phyloP scores from a whole-genome alignment of 2,329 filamentous ascomycete species.

The Sarocladium oryzae region DNA sequence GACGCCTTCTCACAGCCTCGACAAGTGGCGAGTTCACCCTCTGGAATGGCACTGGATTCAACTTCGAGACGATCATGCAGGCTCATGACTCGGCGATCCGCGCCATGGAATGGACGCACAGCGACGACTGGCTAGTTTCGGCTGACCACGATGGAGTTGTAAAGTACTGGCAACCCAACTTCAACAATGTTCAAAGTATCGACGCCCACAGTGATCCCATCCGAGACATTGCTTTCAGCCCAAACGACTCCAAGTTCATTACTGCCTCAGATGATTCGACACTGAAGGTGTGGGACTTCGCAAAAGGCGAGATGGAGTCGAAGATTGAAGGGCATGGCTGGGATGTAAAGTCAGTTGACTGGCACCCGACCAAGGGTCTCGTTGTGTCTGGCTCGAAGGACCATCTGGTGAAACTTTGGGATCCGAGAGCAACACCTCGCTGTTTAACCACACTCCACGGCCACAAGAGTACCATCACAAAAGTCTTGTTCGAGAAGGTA shows the following conservation, averaged over 20 bases:
- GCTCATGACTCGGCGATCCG: conserved; percentile 87
- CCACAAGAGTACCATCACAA: conserved; percentile 95
- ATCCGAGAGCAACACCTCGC: conserved; percentile 74
- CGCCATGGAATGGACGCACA: conserved; percentile 82
- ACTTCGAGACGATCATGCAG: conserved; percentile 99
- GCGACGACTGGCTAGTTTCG: conserved; percentile 93
- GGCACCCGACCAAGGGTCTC: conserved; percentile 92
- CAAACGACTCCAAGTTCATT: conserved; percentile 91
- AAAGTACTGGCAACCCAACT: conserved; percentile 99
- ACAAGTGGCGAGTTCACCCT: conserved; percentile 97
- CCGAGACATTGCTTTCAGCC: conserved; percentile 85
- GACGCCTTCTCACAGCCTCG: conserved; percentile 83
- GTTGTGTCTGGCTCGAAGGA: conserved; percentile 97
- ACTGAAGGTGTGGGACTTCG: conserved; percentile 95
- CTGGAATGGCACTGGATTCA: conserved; percentile 98
- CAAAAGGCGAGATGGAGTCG: conserved; percentile 73
- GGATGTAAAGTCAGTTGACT: conserved; percentile 96
- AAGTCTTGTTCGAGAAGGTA: conserved; percentile 81
- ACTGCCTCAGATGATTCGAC: conserved; percentile 92
- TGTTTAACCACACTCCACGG: conserved; percentile 92
- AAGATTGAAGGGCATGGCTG: conserved; percentile 90
- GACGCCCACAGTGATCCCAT: conserved; percentile 87
- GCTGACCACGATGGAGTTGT: conserved; percentile 91
- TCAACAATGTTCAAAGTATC: conserved; percentile 96
- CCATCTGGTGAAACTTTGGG: conserved; percentile 95